Evolutionary conservation across 352 stramenopile genomes (phyloP), one percentile per base, ranked within the genome.

Genomic region (Globisporangium emineosum): DNA sequence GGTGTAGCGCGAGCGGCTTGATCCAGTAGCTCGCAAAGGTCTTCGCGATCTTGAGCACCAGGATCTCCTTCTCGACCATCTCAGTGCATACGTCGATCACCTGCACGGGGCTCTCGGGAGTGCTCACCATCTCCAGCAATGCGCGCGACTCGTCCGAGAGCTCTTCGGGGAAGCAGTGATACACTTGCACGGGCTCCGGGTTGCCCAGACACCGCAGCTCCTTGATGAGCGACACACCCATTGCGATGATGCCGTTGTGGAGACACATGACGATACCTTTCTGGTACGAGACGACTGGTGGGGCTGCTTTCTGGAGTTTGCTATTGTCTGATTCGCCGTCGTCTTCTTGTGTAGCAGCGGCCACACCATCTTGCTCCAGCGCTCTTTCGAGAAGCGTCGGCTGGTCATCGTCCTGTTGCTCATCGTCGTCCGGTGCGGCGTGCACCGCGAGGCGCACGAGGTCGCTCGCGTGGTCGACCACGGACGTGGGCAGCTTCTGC

Each of bases 1-100:
- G 76, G 42, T 85, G 66, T 8, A 86, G 52, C 3, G 80, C 78
- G 0, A 89, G 67, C 1, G 80, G 80, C 52, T 89, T 89, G 64
- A 89, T 76, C 80, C 78, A 89, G 67, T 78, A 88, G 58, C 86
- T 63, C 4, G 76, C 47, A 57, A 65, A 65, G 6, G 50, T 43
- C 37, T 75, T 88, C 25, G 79, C 69, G 58, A 85, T 85, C 12
- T 79, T 72, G 30, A 63, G 68, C 5, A 72, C 69, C 29, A 66
- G 37, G 21, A 65, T 47, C n/a, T 64, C 43, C 21, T 52, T 54
- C 15, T 52, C 51, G 30, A 72, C 33, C 33, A 78, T 71, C 7
- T 65, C 58, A 17, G 70, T 64, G 47, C 76, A 88, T 13, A 81
- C 57, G 67, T 88, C 77, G 43, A 88, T 55, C 40, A 86, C 58